These are phyloP conservation scores for Rhynchospora tenuis DNA, from an alignment of 176 grass and related monocot genomes.

Conservation along the genomic window DNA sequence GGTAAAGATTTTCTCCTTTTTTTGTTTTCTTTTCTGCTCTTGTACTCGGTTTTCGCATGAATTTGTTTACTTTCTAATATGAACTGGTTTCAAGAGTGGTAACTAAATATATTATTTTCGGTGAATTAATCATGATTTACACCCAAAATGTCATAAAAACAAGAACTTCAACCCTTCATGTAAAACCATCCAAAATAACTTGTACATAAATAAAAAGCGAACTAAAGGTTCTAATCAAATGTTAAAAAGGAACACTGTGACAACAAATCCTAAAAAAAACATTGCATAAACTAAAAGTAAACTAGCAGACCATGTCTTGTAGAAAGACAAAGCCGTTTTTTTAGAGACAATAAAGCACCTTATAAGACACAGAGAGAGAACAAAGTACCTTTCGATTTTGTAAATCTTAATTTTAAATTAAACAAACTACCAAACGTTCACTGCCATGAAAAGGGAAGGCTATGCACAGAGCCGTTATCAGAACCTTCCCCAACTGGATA, in stretches of 20 bases:
- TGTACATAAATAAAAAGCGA: background rate
- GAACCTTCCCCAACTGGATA: conserved; percentile 18
- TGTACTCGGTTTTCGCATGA: no score
- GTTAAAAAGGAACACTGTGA: background rate
- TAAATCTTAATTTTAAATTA: conserved; percentile 2
- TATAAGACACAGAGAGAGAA: background rate
- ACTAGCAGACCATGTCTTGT: background rate
- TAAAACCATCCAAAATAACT: background rate
- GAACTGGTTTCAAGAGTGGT: no score
- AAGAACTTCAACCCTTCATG: background rate
- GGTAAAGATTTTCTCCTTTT: no score
- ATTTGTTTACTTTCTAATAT: no score
- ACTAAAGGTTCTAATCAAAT: background rate
- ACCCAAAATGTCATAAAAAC: background rate
- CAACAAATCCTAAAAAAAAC: background rate
- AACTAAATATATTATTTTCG: background rate
- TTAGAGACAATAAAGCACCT: background rate
- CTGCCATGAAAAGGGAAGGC: conserved; percentile 25
- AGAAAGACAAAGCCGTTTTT: conserved; percentile 1
- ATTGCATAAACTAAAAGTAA: background rate
- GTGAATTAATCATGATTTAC: background rate
- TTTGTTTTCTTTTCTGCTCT: no score
- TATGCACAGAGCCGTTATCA: background rate
- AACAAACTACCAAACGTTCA: background rate
- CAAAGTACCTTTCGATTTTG: background rate